Evolutionary conservation across 2,329 filamentous ascomycete genomes (phyloP), one percentile per base, ranked within the genome.

Genomic region (Diplodia scrobiculata): DNA sequence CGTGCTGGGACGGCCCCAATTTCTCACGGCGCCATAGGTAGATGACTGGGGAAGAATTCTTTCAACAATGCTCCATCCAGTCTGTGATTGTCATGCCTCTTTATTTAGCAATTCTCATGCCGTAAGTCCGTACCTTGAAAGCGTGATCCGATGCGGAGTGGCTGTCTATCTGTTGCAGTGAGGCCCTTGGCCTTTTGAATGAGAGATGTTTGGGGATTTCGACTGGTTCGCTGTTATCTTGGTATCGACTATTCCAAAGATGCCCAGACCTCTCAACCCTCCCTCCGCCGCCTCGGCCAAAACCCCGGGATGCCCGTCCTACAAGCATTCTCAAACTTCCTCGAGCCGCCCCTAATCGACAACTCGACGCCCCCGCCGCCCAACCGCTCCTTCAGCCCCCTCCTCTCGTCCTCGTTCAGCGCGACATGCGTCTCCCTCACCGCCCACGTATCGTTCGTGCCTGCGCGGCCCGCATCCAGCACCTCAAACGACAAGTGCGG

Each of bases 261-360:
- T 25, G 25, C 25, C 25, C 29, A 5, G 5, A 32, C 34, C 32
- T 17, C 25, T 58, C 36, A 58, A 13, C 54, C 54, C 36, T 45
- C 54, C 21, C 54, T 41, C 5, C 54, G 38, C 19, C 36, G 27
- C 36, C 54, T 58, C 21, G 54, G 36, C 54, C 36, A 41, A 45
- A 58, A 58, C 19, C 54, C 36, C 13, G 54, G 54, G 11, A 58
- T 58, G 3, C 54, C 54, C 36, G 36, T 45, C 54, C 36, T 45
- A 17, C 54, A 58, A 11, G 54, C 13, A 58, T 58, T 58, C 54
- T 58, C 54, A 27, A 58, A 58, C 54, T 45, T 58, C 19, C 54
- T n/a, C 19, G 34, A 17, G 19, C 36, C 54, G 19, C 54, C 54
- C 14, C 13, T 58, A 6, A 58, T 58, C 11, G 10, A 10, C 54